Evolutionary conservation across 2,329 filamentous ascomycete species (phyloP).

Genomic region (Blumeria hordei): DNA sequence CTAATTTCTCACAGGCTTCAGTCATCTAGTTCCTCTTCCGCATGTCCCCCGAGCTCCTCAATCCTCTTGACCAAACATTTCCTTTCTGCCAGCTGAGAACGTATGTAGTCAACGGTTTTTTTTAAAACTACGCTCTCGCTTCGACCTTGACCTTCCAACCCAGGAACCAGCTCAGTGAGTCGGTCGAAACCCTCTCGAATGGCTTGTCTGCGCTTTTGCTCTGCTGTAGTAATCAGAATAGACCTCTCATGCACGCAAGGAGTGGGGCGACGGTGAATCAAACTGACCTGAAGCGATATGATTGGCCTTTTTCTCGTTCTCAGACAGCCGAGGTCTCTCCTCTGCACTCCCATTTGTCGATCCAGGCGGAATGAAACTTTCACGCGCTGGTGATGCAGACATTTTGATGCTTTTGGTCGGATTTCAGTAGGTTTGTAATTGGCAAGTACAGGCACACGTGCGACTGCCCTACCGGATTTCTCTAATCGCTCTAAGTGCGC

Average conservation of each 20-base stretch:
- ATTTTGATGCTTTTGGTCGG: neutral
- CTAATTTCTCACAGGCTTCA: neutral
- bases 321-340: conserved; percentile 40
- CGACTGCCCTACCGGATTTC: too few relatives aligned
- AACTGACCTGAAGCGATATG: conserved; percentile 35
- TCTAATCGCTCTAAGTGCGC: too few relatives aligned
- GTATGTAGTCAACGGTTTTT: conserved; percentile 29
- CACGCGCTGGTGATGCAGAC: neutral
- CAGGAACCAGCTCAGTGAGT: conserved; percentile 43
- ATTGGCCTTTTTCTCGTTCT: conserved; percentile 49
- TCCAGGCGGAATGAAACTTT: neutral
- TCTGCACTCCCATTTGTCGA: conserved; percentile 3
- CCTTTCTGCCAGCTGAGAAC: conserved; percentile 24
- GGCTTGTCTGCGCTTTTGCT: conserved; percentile 23
- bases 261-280: neutral
- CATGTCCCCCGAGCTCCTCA: conserved; percentile 24
- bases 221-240: conserved; percentile 9
- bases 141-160: conserved; percentile 40
- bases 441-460: too few relatives aligned
- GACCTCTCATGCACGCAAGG: neutral
- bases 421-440: too few relatives aligned
- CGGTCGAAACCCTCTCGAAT: conserved; percentile 48
- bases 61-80: conserved; percentile 23
- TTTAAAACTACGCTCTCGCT: conserved; percentile 44
- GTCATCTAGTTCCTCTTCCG: conserved; percentile 15